A percentile compares a stretch with the other conserved stretches of the same genome.
These are phyloP conservation scores for Lachancea dasiensis DNA, from an alignment of 805 yeast genomes.

Conservation along the genomic window DNA sequence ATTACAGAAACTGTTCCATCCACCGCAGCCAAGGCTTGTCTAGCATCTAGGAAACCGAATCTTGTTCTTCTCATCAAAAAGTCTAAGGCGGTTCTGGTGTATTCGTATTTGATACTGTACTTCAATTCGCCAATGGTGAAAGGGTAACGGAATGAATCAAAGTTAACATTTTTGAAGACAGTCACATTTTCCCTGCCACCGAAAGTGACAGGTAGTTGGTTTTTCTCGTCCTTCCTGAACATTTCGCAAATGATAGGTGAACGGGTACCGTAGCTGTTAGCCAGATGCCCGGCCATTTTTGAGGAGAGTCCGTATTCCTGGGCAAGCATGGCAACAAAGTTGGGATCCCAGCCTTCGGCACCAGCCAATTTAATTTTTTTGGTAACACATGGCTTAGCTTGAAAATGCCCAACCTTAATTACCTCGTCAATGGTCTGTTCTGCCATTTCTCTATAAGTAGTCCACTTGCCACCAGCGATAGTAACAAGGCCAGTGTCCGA, in stretches of 20 bases:
- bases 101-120: conserved; percentile 77
- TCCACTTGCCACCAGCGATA: conserved; percentile 97
- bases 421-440: conserved; percentile 82
- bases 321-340: conserved; percentile 70
- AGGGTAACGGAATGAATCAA: conserved; percentile 58
- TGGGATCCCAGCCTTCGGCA: conserved; percentile 71
- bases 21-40: conserved; percentile 71
- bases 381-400: conserved; percentile 38
- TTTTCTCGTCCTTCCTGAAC: conserved; percentile 43
- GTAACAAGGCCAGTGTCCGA: conserved; percentile 76
- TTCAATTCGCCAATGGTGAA: conserved; percentile 87
- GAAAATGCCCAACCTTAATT: conserved; percentile 42
- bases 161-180: conserved; percentile 19
- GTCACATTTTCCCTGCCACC: conserved; percentile 36
- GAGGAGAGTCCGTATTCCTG: conserved; percentile 72
- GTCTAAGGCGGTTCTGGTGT: conserved; percentile 81
- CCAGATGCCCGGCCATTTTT: conserved; percentile 71
- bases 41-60: conserved; percentile 84
- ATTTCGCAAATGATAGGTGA: conserved; percentile 69
- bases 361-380: conserved; percentile 58
- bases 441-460: conserved; percentile 97
- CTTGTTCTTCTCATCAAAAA: conserved; percentile 91
- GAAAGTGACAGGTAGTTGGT: conserved; percentile 61
- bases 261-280: conserved; percentile 85
- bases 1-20: conserved; percentile 82